Base-by-base conservation (phyloP, 2,329 filamentous ascomycete species). In the Emergomyces pasteurianus region DNA sequence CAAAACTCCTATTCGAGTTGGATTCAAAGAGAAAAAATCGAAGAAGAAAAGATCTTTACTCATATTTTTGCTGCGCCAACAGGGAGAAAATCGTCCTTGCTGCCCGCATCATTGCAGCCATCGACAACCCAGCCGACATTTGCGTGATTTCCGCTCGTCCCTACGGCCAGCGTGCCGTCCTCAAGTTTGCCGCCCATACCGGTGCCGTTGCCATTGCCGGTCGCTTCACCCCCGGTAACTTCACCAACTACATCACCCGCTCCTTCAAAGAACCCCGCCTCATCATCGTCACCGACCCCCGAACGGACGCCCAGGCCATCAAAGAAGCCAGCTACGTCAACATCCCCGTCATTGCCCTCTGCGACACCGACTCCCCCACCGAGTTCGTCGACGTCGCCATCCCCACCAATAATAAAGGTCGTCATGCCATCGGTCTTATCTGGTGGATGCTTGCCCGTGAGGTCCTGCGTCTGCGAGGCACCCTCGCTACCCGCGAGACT, bases 241-340 rank as follows among this genome's bases (percentile, higher is more conserved):
- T 99, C 88, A 99, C 94, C 86, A 99, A 99, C 87, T 99, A 99
- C 89, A 99, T 99, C 88, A 99, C 95, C 80, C 92, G 94, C 76
- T 97, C 94, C 69, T 99, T 99, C 91, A 96, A 96, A 88, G 94
- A 99, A 85, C 94, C 94, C 77, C 95, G 95, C 80, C 86, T 99
- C 77, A 97, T 99, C 81, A 87, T 99, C 78, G 94, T 99, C 75
- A 99, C 94, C 82, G 94, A 99, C 80, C 94, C 94, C 74, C 92
- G 95, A 81, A 99, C 95, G 83, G 94, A 99, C 75, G 90, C 94
- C 78, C 94, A 99, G 87, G 94, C 94, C 76, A 99, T 99, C 87
- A 97, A 96, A 88, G 94, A 99, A 85, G 94, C 95, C 78, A 94
- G 88, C 77, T 99, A 99, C 82, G 94, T 99, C 84, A 99, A 99